phyloP scores from a whole-genome alignment of 345 rosid species.

The Rhizophora mangle region DNA sequence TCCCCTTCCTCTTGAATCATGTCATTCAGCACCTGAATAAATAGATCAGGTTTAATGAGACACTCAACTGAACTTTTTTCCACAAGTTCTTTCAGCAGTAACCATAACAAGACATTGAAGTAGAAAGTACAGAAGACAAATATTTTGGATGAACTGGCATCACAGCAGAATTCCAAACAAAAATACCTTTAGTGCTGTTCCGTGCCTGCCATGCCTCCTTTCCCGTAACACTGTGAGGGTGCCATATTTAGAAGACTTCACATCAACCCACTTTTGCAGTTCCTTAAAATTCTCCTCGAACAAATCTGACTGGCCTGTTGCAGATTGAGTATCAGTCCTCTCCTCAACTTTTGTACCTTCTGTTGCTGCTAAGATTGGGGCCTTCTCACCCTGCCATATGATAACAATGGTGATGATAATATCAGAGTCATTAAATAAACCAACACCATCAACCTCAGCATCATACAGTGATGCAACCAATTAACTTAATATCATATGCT shows the following conservation, averaged over 20 bases:
- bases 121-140: too few relatives aligned
- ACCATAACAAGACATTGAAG: background rate
- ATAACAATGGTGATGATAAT: conserved; percentile 5
- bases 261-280: conserved; percentile 85
- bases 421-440: background rate
- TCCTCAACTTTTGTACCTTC: conserved; percentile 43
- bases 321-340: conserved; percentile 25
- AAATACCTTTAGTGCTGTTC: conserved; percentile 84
- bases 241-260: conserved; percentile 74
- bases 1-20: conserved; percentile 75
- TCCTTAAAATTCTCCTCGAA: conserved; percentile 81
- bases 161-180: background rate
- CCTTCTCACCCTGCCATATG: conserved; percentile 46
- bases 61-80: background rate
- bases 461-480: too few relatives aligned
- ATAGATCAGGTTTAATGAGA: background rate
- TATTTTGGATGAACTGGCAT: too few relatives aligned
- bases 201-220: conserved; percentile 62
- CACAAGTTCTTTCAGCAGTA: background rate
- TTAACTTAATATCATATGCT: too few relatives aligned
- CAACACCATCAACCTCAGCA: background rate
- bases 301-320: conserved; percentile 41
- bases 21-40: conserved; percentile 57
- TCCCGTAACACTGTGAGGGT: conserved; percentile 71
- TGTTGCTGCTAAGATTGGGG: conserved; percentile 21